Evolutionary conservation across 2,329 filamentous ascomycete genomes (phyloP).

Genomic region (Mycosphaerella sp.): DNA sequence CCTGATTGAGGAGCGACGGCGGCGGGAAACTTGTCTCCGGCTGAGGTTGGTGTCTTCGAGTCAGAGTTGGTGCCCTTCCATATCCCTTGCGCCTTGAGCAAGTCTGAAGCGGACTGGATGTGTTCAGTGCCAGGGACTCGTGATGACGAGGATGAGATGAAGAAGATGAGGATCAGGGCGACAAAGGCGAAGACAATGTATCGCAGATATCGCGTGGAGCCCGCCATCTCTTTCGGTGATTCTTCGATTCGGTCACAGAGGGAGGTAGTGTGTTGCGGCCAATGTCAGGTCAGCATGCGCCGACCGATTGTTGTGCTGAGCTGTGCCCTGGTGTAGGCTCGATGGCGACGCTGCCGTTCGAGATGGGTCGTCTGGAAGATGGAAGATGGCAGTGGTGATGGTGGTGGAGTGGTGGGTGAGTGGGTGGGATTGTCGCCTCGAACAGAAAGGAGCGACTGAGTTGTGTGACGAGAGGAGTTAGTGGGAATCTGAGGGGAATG

Average conservation of each 20-base stretch:
- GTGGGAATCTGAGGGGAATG: neutral
- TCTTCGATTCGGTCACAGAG: neutral
- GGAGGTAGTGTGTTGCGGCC: neutral
- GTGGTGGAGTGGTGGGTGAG: neutral
- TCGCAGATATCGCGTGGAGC: constrained; percentile 64
- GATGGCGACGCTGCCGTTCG: neutral
- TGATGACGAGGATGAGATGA: constrained; percentile 61
- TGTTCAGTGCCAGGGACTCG: constrained; percentile 31
- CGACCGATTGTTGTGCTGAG: neutral
- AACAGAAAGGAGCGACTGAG: neutral
- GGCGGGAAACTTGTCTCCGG: neutral
- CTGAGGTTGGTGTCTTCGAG: constrained; percentile 4
- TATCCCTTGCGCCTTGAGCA: constrained; percentile 33
- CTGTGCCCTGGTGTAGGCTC: neutral
- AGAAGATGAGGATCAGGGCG: constrained; percentile 74
- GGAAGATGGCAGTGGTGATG: neutral
- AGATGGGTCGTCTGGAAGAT: neutral
- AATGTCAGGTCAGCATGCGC: constrained; percentile 6
- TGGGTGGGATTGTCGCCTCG: neutral
- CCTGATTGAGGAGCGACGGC: constrained; percentile 10
- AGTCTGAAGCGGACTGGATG: constrained; percentile 31
- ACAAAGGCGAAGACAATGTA: constrained; percentile 76
- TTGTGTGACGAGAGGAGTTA: neutral
- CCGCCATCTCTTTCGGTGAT: constrained; percentile 48
- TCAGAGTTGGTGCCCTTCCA: constrained; percentile 22